Base-by-base conservation (phyloP, 192 early-diverging fungal genomes). In the Funneliformis geosporum region DNA sequence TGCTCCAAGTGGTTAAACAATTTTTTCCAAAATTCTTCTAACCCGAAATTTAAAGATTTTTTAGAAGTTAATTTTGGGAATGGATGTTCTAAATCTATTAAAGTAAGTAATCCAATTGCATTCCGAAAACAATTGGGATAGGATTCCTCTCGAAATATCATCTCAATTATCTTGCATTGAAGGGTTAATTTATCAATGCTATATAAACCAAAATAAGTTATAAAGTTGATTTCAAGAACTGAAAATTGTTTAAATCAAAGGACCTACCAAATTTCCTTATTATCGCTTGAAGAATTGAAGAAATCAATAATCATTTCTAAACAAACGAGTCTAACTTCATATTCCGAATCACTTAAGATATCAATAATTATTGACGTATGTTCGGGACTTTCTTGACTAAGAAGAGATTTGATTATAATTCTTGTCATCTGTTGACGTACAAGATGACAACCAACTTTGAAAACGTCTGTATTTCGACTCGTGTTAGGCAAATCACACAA, bases 21-120 rank as follows among this genome's bases (percentile, higher is more conserved):
- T 62, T 60, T 61, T 76, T 62, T 76, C 60, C 74, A 76, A 60
- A 76, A 76, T 10, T 76, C 74, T 14, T 62, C 39, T 18, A 76
- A 46, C 4, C 60, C 38, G 23, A 76, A 43, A 38, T 72, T 18
- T 14, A 46, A 72, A 72, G 40, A n/a, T 8, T 23, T 21, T 9
- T 38, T 2, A 6, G 21, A 69, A 39, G 47, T 60, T 1, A 46
- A 50, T 65, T 69, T 69, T 39, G 74, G 60, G 62, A 76, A 62
- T 27, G 74, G 74, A 3, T 44, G 9, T 40, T 76, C 21, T 9
- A 38, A 38, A 42, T 76, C 46, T 9, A 76, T 12, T 10, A 76
- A 62, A 42, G 18, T 23, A 40, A 76, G 60, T 10, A 76, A 44
- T n/a, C 42, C 60, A 33, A 40, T 39, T 1, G 46, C 28, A 11